phyloP scores from a whole-genome alignment of 306 rosid genomes.

The Sphenostylis stenocarpa region DNA sequence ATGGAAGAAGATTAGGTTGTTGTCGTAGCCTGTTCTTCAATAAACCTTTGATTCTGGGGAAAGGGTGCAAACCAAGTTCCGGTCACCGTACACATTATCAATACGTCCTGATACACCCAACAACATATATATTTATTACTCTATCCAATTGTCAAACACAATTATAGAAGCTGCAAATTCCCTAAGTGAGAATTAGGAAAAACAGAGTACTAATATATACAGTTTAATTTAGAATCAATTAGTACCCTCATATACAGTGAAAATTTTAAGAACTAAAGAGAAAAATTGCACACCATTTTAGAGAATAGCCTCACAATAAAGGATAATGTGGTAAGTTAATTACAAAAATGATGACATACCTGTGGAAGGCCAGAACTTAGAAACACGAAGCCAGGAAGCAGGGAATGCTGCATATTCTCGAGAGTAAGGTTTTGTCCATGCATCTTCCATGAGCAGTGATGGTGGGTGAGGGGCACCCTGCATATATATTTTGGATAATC shows the following conservation, averaged over 20 bases:
- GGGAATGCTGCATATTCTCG: slow-evolving; percentile 97
- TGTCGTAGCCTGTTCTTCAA: slow-evolving; percentile 83
- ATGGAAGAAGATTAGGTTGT: slow-evolving; percentile 51
- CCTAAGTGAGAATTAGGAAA: background rate
- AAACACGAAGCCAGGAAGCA: slow-evolving; percentile 76
- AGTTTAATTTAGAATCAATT: background rate
- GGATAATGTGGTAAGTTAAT: background rate
- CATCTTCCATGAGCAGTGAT: slow-evolving; percentile 90
- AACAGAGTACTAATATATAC: background rate
- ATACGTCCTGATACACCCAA: slow-evolving; percentile 45
- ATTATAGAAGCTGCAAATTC: background rate
- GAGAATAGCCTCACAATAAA: background rate
- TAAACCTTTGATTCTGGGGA: slow-evolving; percentile 59
- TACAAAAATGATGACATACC: slow-evolving; percentile 41
- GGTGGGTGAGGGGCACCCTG: slow-evolving; percentile 99
- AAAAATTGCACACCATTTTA: background rate
- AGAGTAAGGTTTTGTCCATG: slow-evolving; percentile 91
- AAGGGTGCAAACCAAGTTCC: slow-evolving; percentile 95
- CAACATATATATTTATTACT: slow-evolving; percentile 1
- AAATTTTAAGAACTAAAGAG: background rate
- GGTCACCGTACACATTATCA: slow-evolving; percentile 87
- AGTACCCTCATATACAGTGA: background rate
- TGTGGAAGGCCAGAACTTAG: slow-evolving; percentile 95
- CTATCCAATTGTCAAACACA: slow-evolving; percentile 17
- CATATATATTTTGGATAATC: slow-evolving; percentile 29